These are phyloP conservation scores for Fusarium sarcochroum DNA, from an alignment of 2,329 filamentous ascomycete genomes.

Conservation along the genomic window DNA sequence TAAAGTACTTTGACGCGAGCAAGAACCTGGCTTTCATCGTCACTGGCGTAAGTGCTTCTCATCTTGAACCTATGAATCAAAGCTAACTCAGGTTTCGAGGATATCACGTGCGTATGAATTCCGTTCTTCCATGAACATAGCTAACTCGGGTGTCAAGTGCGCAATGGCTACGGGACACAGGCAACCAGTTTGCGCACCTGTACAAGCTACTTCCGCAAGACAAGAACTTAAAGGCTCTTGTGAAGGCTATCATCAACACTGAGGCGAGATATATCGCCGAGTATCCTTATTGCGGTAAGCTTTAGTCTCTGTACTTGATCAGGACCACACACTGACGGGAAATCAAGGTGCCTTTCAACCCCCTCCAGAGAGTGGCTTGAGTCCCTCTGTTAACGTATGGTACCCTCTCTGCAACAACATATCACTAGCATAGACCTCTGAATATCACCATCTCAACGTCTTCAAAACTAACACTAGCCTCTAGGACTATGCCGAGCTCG, in stretches of 20 bases:
- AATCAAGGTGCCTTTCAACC: slow-evolving; percentile 24
- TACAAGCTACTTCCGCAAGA: slow-evolving; percentile 26
- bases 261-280: slow-evolving; percentile 26
- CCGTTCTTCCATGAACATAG: too few relatives aligned
- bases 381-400: slow-evolving; percentile 21
- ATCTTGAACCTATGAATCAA: accelerated
- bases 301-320: too few relatives aligned
- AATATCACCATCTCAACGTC: too few relatives aligned
- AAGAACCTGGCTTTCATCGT: slow-evolving; percentile 26
- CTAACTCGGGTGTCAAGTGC: background rate
- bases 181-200: slow-evolving; percentile 29
- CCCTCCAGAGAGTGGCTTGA: slow-evolving; percentile 21
- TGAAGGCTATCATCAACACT: slow-evolving; percentile 31
- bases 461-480: background rate
- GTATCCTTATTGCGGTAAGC: slow-evolving; percentile 28
- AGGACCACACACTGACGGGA: background rate
- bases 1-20: slow-evolving; percentile 25
- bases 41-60: slow-evolving; percentile 10
- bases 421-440: too few relatives aligned
- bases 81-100: background rate
- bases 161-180: slow-evolving; percentile 27
- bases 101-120: slow-evolving; percentile 14
- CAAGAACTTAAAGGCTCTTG: slow-evolving; percentile 13
- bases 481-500: slow-evolving; percentile 25
- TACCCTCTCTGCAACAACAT: background rate